Base-by-base conservation (phyloP, 2,329 filamentous ascomycete species). In the Exophiala xenobiotica region DNA sequence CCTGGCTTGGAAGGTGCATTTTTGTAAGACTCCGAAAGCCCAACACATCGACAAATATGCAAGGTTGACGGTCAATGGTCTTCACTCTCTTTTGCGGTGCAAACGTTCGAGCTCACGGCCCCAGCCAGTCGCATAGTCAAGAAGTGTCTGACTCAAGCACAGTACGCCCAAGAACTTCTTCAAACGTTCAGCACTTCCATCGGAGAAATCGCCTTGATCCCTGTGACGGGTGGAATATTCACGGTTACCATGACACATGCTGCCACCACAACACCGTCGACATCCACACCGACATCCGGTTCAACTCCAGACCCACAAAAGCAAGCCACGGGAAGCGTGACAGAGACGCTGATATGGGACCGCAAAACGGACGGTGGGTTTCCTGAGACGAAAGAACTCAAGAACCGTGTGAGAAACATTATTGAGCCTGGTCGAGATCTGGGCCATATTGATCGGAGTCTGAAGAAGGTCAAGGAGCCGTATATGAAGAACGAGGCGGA, bases 131-230 rank as follows among this genome's bases (percentile, higher is more conserved):
- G n/a, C 5, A 4, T 8, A 48, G 31, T n/a, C 12, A 35, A 40
- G 16, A 23, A 33, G 29, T 35, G 35, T 42, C 51, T 37, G 12
- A 38, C 20, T 37, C 19, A 40, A 40, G 24, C 9, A 27, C 61
- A 96, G 88, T 96, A 87, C 69, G 92, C 86, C 42, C 93, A 97
- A 77, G 93, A 97, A 70, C 83, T 99, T 38, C 83, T 99, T 29
- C 95, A 90, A 1, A 99, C 92, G 0, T 99, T 99, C 73, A 82
- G 82, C 48, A 88, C 84, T 1, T 78, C 82, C 38, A 80, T 97
- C 1, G 91, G 90, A 55, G 92, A 97, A 69, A 86, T 97, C 7
- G 84, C 92, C 12, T 79, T 99, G 6, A 82, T 95, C 59, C 93
- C 93, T 0, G 78, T 83, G 11, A 95, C 89, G 0, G 90, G 92